These are phyloP conservation scores for Lindgomyces ingoldianus DNA, from an alignment of 495 filamentous ascomycete genomes.

Conservation along the genomic window DNA sequence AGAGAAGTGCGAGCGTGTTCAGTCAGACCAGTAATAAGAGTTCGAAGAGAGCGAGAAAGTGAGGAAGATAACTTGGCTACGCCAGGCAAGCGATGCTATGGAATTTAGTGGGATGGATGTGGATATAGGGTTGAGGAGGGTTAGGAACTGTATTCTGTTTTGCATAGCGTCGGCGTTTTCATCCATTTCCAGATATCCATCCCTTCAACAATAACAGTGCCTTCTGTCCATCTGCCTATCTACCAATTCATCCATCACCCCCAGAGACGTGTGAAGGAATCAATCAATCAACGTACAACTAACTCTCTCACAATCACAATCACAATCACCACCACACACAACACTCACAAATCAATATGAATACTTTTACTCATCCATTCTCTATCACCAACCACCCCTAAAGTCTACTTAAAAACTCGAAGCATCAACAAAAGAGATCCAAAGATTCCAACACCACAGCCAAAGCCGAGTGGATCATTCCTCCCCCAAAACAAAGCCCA, in stretches of 20 bases:
- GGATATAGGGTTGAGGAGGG: not conserved
- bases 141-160: too few species aligned
- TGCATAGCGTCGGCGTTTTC: slow-evolving; percentile 2
- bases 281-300: too few species aligned
- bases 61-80: not conserved
- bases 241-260: too few species aligned
- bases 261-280: too few species aligned
- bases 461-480: too few species aligned
- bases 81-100: too few species aligned
- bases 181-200: too few species aligned
- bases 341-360: not conserved
- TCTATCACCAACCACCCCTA: not conserved
- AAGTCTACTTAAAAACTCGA: not conserved
- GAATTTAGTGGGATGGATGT: not conserved
- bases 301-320: not conserved
- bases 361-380: slow-evolving; percentile 1
- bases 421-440: too few species aligned
- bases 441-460: too few species aligned
- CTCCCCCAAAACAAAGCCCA: too few species aligned
- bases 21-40: slow-evolving; percentile 70
- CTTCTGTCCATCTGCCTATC: too few species aligned
- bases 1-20: slow-evolving; percentile 75
- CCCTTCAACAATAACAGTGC: too few species aligned
- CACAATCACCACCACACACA: not conserved
- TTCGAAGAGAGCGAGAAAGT: slow-evolving; percentile 70